phyloP scores from a whole-genome alignment of 345 rosid species.

The Schrenkiella parvula region DNA sequence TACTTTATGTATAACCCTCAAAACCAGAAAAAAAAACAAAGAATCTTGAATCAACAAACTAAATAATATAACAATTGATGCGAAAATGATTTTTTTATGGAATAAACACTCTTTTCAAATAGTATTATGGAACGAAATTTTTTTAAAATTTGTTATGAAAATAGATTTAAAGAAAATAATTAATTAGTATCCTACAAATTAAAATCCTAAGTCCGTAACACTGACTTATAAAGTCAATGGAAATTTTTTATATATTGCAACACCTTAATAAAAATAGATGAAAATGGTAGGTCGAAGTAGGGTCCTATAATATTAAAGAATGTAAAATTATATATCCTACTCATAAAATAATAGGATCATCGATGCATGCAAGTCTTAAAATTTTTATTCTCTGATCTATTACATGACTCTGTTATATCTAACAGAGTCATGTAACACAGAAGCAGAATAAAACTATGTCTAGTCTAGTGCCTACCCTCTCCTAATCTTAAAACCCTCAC shows the following conservation, averaged over 20 bases:
- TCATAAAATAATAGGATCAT: conserved; percentile 17
- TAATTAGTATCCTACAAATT: too few relatives aligned
- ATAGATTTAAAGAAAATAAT: too few relatives aligned
- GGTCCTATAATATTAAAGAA: conserved; percentile 4
- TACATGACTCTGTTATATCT: too few relatives aligned
- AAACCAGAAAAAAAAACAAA: neutral
- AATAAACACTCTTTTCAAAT: neutral
- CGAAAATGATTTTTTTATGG: neutral
- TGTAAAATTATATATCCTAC: neutral
- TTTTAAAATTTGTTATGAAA: neutral
- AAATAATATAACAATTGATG: neutral
- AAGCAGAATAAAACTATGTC: conserved; percentile 19
- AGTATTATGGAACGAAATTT: neutral
- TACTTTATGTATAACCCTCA: neutral
- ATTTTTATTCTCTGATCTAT: neutral
- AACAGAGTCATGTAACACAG: conserved; percentile 11
- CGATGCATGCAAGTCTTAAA: conserved; percentile 17
- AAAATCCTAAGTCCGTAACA: neutral
- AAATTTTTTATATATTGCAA: neutral
- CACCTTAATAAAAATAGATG: neutral
- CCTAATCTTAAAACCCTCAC: conserved; percentile 22
- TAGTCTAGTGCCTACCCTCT: conserved; percentile 22
- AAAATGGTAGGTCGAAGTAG: conserved; percentile 25
- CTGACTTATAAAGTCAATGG: neutral
- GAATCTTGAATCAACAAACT: conserved; percentile 7